Percentiles rank a stretch among this genome's conserved stretches.
Conservation (phyloP, 2,329 filamentous ascomycete species). For the Tolypocladium capitatum region DNA sequence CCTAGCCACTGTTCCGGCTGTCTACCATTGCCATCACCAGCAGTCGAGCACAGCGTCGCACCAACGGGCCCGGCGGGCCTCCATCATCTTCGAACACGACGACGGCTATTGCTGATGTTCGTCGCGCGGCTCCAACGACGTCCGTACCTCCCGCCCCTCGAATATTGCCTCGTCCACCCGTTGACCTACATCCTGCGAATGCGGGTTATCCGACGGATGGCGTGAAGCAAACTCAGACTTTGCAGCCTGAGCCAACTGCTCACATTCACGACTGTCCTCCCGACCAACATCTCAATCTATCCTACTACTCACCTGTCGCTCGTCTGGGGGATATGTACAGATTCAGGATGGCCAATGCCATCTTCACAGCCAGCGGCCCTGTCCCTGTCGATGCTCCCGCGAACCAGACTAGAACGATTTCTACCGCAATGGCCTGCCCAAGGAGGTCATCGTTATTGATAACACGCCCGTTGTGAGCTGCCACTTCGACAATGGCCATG, state of each 20-base stretch:
- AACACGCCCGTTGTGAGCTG: conserved; percentile 45
- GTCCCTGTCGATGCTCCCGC: conserved; percentile 25
- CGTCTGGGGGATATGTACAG: conserved; percentile 6
- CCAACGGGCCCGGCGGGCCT: conserved; percentile 20
- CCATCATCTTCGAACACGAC: neutral
- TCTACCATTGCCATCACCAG: conserved; percentile 52
- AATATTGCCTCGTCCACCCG: conserved; percentile 6
- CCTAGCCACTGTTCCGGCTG: conserved; percentile 53
- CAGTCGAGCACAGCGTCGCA: too few species aligned
- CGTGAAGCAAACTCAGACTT: conserved; percentile 14
- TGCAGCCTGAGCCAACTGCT: conserved; percentile 16
- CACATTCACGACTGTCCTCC: conserved; percentile 1
- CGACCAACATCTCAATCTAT: conserved; percentile 6
- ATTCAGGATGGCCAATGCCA: neutral
- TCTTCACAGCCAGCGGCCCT: conserved; percentile 11
- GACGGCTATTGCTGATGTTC: conserved; percentile 14
- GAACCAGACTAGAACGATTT: conserved; percentile 68
- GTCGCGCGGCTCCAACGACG: conserved; percentile 14
- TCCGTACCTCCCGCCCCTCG: conserved; percentile 12
- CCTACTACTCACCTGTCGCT: conserved; percentile 7
- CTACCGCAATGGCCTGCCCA: conserved; percentile 70
- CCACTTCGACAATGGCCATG: conserved; percentile 22
- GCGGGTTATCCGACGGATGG: conserved; percentile 20
- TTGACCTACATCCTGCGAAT: conserved; percentile 12
- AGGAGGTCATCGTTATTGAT: conserved; percentile 76